phyloP scores from a whole-genome alignment of 176 grass and related monocot genomes.

The Dendrocalamus sinicus region DNA sequence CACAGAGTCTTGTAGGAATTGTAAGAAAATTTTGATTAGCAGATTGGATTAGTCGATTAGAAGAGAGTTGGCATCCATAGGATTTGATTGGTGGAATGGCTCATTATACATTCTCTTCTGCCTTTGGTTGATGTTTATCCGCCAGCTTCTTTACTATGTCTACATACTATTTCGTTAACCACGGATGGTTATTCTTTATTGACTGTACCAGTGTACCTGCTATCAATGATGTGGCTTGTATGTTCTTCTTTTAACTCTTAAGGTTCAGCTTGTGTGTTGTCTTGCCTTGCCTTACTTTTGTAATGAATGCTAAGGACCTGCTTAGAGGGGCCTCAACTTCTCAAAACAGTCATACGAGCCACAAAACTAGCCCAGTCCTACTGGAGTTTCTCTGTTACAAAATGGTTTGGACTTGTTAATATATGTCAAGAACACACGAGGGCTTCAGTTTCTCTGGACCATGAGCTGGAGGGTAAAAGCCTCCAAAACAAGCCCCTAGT shows the following conservation, averaged over 20 bases:
- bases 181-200: background rate
- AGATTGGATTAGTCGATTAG: background rate
- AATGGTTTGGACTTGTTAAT: conserved; percentile 12
- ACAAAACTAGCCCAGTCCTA: background rate
- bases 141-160: background rate
- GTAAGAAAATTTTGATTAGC: background rate
- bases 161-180: background rate
- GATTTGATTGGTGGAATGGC: background rate
- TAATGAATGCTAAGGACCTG: background rate
- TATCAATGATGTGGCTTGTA: background rate
- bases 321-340: background rate
- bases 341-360: background rate
- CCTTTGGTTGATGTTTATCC: background rate
- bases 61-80: background rate
- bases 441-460: background rate
- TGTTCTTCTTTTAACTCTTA: background rate
- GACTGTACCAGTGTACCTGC: background rate
- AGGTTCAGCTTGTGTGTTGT: background rate
- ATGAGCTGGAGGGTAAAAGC: background rate
- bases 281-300: background rate
- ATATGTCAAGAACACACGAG: background rate
- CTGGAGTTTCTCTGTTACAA: background rate
- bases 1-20: background rate
- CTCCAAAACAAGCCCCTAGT: background rate
- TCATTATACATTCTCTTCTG: background rate